Percentiles rank a stretch among this genome's conserved stretches.
phyloP scores from a whole-genome alignment of 2,329 filamentous ascomycete species.

The Chaetomiaceae sp. region DNA sequence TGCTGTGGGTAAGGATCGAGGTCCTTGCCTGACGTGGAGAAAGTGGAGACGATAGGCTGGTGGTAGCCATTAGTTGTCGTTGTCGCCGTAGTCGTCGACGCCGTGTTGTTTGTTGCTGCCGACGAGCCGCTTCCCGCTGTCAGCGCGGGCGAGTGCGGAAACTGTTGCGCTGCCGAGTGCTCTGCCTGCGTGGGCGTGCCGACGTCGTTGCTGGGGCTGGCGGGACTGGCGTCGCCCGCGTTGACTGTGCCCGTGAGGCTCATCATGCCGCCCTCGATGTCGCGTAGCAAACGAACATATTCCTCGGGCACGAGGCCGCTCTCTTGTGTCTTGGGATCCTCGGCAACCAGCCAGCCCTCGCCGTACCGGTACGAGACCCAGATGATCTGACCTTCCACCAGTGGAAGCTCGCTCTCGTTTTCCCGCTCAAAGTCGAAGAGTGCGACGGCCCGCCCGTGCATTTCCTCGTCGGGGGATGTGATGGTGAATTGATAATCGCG shows the following conservation, averaged over 20 bases:
- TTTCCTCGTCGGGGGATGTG: slow-evolving; percentile 91
- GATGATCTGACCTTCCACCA: slow-evolving; percentile 93
- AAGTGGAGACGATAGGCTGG: slow-evolving; percentile 62
- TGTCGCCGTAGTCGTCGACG: slow-evolving; percentile 31
- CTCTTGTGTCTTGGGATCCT: slow-evolving; percentile 91
- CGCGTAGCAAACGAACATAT: slow-evolving; percentile 85
- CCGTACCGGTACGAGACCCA: slow-evolving; percentile 94
- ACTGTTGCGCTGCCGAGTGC: slow-evolving; percentile 30
- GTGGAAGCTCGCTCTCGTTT: slow-evolving; percentile 91
- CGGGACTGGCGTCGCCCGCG: slow-evolving; percentile 41
- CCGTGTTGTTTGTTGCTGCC: slow-evolving; percentile 14
- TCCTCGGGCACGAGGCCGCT: slow-evolving; percentile 94
- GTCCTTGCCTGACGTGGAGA: slow-evolving; percentile 66
- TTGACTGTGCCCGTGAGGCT: slow-evolving; percentile 59
- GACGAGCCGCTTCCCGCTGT: slow-evolving; percentile 32
- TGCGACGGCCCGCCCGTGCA: slow-evolving; percentile 93
- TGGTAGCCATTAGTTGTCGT: slow-evolving; percentile 56
- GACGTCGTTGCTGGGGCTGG: slow-evolving; percentile 47
- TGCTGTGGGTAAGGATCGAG: slow-evolving; percentile 64
- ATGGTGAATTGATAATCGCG: slow-evolving; percentile 94
- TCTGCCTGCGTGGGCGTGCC: slow-evolving; percentile 60
- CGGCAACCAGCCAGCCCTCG: slow-evolving; percentile 94
- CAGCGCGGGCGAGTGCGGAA: slow-evolving; percentile 44
- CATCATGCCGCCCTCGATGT: slow-evolving; percentile 86
- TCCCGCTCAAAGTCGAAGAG: slow-evolving; percentile 92